These are phyloP conservation scores for Vitis riparia DNA, from an alignment of 164 flowering plant genomes.

Conservation along the genomic window DNA sequence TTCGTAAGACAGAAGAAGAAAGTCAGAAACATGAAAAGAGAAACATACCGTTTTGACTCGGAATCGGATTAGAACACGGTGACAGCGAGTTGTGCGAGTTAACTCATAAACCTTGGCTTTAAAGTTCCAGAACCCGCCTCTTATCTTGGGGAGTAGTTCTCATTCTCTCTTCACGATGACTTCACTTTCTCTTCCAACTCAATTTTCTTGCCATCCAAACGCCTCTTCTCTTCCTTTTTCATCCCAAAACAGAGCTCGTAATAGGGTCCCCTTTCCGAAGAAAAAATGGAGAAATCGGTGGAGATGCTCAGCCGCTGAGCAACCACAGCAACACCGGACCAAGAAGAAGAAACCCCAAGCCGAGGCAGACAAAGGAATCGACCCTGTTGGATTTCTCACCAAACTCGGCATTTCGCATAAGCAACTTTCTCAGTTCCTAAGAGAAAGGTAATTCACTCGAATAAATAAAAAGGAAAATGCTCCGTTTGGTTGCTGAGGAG, in stretches of 20 bases:
- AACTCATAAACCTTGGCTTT: too few species aligned
- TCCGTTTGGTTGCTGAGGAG: not conserved
- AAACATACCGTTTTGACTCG: too few species aligned
- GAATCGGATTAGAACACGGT: too few species aligned
- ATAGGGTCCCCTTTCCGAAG: conserved; percentile 17
- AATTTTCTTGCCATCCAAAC: conserved; percentile 14
- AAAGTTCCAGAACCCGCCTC: conserved; percentile 2
- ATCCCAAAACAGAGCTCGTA: conserved; percentile 6
- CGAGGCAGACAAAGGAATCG: conserved; percentile 41
- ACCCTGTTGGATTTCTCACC: conserved; percentile 85
- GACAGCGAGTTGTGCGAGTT: too few species aligned
- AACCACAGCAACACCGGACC: conserved; percentile 19
- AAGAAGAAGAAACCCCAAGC: conserved; percentile 19
- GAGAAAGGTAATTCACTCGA: conserved; percentile 57
- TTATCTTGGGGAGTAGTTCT: not conserved
- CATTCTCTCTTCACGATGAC: conserved; percentile 12
- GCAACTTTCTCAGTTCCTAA: conserved; percentile 72
- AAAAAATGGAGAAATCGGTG: conserved; percentile 18
- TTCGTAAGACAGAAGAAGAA: too few species aligned
- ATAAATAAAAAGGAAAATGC: not conserved
- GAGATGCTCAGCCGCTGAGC: conserved; percentile 50
- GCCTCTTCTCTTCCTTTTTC: conserved; percentile 5
- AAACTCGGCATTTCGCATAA: conserved; percentile 70
- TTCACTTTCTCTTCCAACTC: conserved; percentile 19
- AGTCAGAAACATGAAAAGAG: too few species aligned